Evolutionary conservation across 2,329 filamentous ascomycete genomes (phyloP).

Genomic region (Calonectria leucothoes): DNA sequence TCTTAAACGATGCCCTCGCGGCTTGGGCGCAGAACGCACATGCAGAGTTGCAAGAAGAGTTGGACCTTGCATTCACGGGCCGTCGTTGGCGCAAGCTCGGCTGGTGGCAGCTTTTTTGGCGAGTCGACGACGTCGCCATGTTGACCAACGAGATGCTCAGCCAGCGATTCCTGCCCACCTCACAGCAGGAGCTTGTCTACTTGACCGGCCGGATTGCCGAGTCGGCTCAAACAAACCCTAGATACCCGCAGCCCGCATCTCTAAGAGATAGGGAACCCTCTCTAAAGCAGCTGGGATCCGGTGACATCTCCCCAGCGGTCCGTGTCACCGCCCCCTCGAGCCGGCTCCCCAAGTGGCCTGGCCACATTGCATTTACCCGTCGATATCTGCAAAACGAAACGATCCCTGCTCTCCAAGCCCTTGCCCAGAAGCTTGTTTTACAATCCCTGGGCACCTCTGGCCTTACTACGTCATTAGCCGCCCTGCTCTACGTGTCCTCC

Average conservation of each 20-base stretch:
- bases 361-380: constrained; percentile 79
- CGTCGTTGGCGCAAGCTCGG: constrained; percentile 81
- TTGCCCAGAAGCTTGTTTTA: constrained; percentile 80
- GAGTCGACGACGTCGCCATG: constrained; percentile 90
- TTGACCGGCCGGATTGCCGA: constrained; percentile 80
- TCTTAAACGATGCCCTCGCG: constrained; percentile 70
- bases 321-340: constrained; percentile 28
- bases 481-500: constrained; percentile 67
- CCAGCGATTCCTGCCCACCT: constrained; percentile 79
- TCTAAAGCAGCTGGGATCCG: constrained; percentile 37
- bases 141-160: constrained; percentile 83
- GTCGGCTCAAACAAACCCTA: constrained; percentile 43
- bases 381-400: constrained; percentile 73
- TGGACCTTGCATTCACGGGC: constrained; percentile 83
- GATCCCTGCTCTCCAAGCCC: constrained; percentile 76
- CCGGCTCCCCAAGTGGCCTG: constrained; percentile 71
- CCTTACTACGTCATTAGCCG: constrained; percentile 66
- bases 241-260: constrained; percentile 52
- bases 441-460: constrained; percentile 80
- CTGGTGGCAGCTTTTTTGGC: constrained; percentile 98
- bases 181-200: constrained; percentile 86
- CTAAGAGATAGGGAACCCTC: constrained; percentile 21
- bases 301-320: constrained; percentile 41
- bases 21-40: constrained; percentile 85
- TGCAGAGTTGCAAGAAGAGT: constrained; percentile 81